phyloP scores from a whole-genome alignment of 306 rosid species.

The Luffa acutangula region DNA sequence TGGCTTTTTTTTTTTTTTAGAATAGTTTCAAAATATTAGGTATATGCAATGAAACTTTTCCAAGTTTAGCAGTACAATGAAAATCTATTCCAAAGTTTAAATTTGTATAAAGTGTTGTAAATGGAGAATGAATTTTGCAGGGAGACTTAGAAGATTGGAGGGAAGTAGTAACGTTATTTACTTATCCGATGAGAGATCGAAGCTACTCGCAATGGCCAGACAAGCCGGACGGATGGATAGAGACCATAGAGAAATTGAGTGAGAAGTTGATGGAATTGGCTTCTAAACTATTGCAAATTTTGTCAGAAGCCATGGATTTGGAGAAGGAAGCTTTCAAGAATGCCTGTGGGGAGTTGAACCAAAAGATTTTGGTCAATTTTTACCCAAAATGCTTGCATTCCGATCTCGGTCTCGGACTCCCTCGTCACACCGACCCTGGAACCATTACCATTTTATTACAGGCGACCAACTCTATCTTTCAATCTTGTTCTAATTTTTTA shows the following conservation, averaged over 20 bases:
- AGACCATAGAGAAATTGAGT: slow-evolving; percentile 47
- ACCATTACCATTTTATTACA: slow-evolving; percentile 69
- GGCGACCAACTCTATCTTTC: not conserved
- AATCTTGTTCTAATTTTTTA: too few relatives aligned
- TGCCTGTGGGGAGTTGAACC: slow-evolving; percentile 82
- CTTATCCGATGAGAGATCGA: slow-evolving; percentile 39
- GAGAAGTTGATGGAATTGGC: slow-evolving; percentile 57
- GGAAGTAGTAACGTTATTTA: slow-evolving; percentile 53
- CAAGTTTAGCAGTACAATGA: too few relatives aligned
- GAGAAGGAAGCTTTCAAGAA: slow-evolving; percentile 56
- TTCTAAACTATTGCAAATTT: slow-evolving; percentile 48
- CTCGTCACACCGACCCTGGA: slow-evolving; percentile 78
- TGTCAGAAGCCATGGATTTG: slow-evolving; percentile 77
- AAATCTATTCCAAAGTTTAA: too few relatives aligned
- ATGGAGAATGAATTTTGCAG: slow-evolving; percentile 12
- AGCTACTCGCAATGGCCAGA: slow-evolving; percentile 78
- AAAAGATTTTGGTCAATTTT: slow-evolving; percentile 54
- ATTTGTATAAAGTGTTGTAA: too few relatives aligned
- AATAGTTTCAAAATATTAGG: too few relatives aligned
- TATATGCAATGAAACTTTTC: too few relatives aligned
- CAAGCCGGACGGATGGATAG: slow-evolving; percentile 58
- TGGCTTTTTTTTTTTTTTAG: too few relatives aligned
- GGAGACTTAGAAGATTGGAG: slow-evolving; percentile 78
- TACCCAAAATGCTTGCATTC: slow-evolving; percentile 80
- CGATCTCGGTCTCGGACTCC: slow-evolving; percentile 64